phyloP scores from a whole-genome alignment of 2,329 filamentous ascomycete species.

The Botrytis fragariae region DNA sequence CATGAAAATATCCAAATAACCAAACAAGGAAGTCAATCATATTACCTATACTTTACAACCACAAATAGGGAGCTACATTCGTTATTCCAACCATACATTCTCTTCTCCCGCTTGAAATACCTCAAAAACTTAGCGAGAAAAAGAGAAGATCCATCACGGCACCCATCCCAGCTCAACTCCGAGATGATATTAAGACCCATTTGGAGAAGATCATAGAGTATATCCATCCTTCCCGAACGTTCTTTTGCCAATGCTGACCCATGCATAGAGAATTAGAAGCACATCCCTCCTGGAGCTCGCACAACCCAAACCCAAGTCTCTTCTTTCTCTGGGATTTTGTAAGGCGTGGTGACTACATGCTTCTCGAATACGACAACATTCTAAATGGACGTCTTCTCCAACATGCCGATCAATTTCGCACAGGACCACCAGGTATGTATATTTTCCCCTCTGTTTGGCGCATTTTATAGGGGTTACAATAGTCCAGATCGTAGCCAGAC shows the following conservation, averaged over 20 bases:
- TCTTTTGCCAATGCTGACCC: background rate
- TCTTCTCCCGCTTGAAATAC: background rate
- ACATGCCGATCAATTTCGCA: conserved; percentile 41
- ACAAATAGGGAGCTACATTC: background rate
- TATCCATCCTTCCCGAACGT: background rate
- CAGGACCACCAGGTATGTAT: conserved; percentile 21
- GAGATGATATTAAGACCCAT: conserved; percentile 11
- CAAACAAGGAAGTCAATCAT: background rate
- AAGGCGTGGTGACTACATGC: conserved; percentile 44
- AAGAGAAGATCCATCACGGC: background rate
- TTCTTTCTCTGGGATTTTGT: conserved; percentile 45
- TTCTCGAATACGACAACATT: conserved; percentile 44
- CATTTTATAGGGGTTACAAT: background rate
- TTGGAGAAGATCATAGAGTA: conserved; percentile 8
- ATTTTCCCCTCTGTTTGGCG: background rate
- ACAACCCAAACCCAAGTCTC: conserved; percentile 33
- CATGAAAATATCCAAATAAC: background rate
- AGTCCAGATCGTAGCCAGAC: background rate
- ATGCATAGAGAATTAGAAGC: conserved; percentile 25
- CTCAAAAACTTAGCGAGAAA: background rate
- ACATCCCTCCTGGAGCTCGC: conserved; percentile 27
- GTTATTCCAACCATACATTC: background rate
- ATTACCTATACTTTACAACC: background rate
- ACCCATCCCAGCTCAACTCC: conserved; percentile 6
- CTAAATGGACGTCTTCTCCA: conserved; percentile 38